Conservation (phyloP, 306 rosid genomes). For the Quercus parvula region DNA sequence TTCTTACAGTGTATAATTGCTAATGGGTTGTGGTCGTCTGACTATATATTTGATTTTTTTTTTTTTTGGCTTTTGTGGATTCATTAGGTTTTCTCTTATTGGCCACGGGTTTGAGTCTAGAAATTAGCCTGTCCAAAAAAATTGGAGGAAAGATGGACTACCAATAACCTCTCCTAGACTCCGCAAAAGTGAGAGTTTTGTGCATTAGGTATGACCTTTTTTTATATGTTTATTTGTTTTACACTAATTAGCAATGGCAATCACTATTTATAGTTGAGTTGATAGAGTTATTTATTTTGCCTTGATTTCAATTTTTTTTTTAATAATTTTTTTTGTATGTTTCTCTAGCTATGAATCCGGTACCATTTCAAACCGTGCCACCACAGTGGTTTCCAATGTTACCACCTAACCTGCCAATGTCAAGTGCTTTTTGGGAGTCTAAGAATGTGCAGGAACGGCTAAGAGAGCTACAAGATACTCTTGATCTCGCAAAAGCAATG, state of each 20-base stretch:
- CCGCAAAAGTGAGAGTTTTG: no score
- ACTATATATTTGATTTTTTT: no score
- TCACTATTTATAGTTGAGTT: background rate
- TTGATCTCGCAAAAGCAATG: slow-evolving; percentile 68
- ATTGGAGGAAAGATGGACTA: no score
- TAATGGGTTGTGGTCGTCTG: no score
- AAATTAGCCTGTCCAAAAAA: no score
- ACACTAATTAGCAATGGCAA: background rate
- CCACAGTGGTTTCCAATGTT: slow-evolving; percentile 43
- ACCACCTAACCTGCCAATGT: slow-evolving; percentile 46
- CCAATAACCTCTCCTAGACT: no score
- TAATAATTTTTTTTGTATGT: background rate
- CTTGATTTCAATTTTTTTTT: background rate
- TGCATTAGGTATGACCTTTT: background rate
- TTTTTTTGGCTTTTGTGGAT: no score
- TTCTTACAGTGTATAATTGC: no score
- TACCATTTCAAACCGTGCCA: slow-evolving; percentile 35
- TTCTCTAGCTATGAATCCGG: slow-evolving; percentile 39
- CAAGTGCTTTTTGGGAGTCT: slow-evolving; percentile 66
- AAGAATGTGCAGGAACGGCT: slow-evolving; percentile 46
- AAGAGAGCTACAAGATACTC: slow-evolving; percentile 57
- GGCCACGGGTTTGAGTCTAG: no score
- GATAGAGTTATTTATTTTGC: background rate
- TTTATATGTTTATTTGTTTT: background rate
- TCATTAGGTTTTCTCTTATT: no score